Base-by-base conservation (phyloP, 73 alveolate genomes). In the Diophrys sp. region DNA sequence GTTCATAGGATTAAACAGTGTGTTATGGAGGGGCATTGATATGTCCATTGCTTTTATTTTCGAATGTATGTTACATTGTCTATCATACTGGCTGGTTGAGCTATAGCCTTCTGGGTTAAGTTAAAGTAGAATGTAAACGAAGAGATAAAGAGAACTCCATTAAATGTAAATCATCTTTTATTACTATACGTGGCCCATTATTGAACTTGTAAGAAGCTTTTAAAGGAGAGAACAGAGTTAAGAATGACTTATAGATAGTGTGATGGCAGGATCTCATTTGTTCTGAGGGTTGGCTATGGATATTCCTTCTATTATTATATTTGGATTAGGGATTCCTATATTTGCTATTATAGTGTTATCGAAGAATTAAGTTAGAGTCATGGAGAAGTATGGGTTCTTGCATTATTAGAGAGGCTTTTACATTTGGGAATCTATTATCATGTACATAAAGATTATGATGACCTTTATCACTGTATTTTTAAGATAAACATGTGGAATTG, bases 61-160 rank as follows among this genome's bases (percentile, higher is more conserved):
- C 87, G 84, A 14, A 69, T 89, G n/a, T 18, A 80, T 8, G 81
- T 91, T 0, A 30, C 66, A 8, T 74, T 85, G n/a, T 93, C 96
- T 0, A 23, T 89, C 29, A 0, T 85, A 31, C 31, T 85, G 29
- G 67, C 73, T 24, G 2, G 56, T 11, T 11, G 70, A 0, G 76
- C 89, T 24, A 69, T 67, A 1, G 8, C 32, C 0, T 73, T 89
- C 71, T 89, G 96, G 93, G 25, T 53, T 31, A 79, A 54, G 8
- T 1, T 29, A 2, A 75, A 75, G n/a, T 5, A 32, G 18, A 29
- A n/a, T 0, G 74, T 5, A 5, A 33, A 18, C 0, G 69, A 56
- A 75, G 75, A 5, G 5, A 30, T 56, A 27, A 44, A 30, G 11
- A 72, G 53, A 11, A 44, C 18, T 44, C 62, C n/a, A 44, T 44